These are phyloP conservation scores for Fusarium keratoplasticum DNA, from an alignment of 2,329 filamentous ascomycete genomes.

Conservation along the genomic window DNA sequence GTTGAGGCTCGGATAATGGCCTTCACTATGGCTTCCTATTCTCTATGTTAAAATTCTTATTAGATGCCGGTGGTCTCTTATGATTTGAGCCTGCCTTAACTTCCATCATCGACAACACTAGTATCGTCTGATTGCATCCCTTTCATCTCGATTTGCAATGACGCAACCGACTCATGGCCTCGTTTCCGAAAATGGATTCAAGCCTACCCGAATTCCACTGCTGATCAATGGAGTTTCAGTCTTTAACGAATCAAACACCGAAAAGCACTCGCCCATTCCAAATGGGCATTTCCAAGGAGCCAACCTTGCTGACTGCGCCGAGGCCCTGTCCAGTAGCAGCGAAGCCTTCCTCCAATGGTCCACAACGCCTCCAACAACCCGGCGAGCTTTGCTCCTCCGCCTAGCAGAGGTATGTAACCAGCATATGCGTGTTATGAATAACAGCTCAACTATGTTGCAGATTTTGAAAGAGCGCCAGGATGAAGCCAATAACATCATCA, in stretches of 20 bases:
- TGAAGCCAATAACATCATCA: neutral
- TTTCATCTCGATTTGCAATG: neutral
- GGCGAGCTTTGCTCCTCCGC: neutral
- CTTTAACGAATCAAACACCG: neutral
- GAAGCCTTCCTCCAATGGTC: neutral
- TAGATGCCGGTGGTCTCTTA: neutral
- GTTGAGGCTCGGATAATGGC: neutral
- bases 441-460: neutral
- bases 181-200: neutral
- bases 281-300: neutral
- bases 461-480: neutral
- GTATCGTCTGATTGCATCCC: neutral
- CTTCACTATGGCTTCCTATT: neutral
- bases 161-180: neutral
- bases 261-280: neutral
- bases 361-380: neutral
- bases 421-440: rapidly evolving
- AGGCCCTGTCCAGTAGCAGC: neutral
- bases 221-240: neutral
- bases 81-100: neutral
- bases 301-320: neutral
- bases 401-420: neutral
- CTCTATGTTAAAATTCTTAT: neutral
- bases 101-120: neutral
- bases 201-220: neutral